Percentiles rank a stretch among this genome's conserved stretches.
phyloP scores from a whole-genome alignment of 805 yeast genomes.

The Sungouiella thailandica region DNA sequence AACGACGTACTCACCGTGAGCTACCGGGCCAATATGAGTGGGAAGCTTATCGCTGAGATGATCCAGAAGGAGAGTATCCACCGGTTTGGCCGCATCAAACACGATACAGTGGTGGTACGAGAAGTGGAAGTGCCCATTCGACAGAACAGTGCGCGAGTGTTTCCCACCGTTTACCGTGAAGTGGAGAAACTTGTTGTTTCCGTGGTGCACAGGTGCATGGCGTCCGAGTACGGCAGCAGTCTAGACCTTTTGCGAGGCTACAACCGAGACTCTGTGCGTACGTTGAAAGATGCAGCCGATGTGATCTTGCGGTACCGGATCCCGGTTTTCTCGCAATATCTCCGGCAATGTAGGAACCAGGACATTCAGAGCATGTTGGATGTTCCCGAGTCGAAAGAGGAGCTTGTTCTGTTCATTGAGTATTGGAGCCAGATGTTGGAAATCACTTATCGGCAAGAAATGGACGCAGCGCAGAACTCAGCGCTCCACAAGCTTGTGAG shows the following conservation, averaged over 20 bases:
- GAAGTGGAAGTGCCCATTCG: conserved; percentile 7
- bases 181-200: conserved; percentile 36
- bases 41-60: conserved; percentile 37
- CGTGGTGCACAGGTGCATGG: conserved; percentile 49
- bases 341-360: conserved; percentile 20
- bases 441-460: conserved; percentile 9
- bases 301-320: conserved; percentile 34
- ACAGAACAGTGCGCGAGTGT: conserved; percentile 8
- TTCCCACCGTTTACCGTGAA: conserved; percentile 34
- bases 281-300: conserved; percentile 39
- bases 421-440: conserved; percentile 50
- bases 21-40: conserved; percentile 41
- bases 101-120: conserved; percentile 2
- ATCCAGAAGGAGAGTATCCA: conserved; percentile 32
- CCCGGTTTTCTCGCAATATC: conserved; percentile 53
- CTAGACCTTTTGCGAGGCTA: conserved; percentile 45
- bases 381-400: conserved; percentile 5
- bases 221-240: conserved; percentile 54
- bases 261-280: conserved; percentile 25
- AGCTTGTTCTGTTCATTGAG: conserved; percentile 35
- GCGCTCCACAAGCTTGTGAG: conserved; percentile 15
- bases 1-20: conserved; percentile 64
- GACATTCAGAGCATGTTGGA: conserved; percentile 12
- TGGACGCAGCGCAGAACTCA: conserved; percentile 7
- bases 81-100: conserved; percentile 17